phyloP scores from a whole-genome alignment of 129 eudicot species.

The Chrysanthemum seticuspe region DNA sequence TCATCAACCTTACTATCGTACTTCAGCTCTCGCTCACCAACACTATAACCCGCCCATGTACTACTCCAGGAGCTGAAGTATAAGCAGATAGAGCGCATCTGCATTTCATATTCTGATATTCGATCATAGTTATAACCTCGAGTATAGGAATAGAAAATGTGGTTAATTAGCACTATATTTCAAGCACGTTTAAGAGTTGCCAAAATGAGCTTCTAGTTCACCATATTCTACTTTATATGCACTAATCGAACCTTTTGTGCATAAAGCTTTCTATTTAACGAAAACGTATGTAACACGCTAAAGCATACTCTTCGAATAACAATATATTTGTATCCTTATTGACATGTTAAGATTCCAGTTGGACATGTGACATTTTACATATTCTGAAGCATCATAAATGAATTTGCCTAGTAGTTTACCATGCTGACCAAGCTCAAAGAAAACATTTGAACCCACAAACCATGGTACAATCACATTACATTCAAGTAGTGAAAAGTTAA shows the following conservation, averaged over 20 bases:
- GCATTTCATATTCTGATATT: not conserved
- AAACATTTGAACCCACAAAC: not conserved
- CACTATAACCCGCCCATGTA: not conserved
- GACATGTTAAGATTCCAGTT: not conserved
- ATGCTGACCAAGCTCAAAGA: not conserved
- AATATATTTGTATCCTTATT: not conserved
- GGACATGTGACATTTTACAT: slow-evolving; percentile 10
- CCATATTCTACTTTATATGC: not conserved
- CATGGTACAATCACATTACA: not conserved
- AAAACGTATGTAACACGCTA: not conserved
- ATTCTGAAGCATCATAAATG: not conserved
- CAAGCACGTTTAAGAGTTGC: not conserved
- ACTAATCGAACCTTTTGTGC: not conserved
- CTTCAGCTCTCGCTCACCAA: slow-evolving; percentile 26
- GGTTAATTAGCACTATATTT: not conserved
- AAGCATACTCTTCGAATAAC: not conserved
- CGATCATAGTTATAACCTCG: not conserved
- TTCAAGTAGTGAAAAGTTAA: too few relatives aligned
- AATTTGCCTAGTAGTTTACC: not conserved
- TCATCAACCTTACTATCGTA: slow-evolving; percentile 9
- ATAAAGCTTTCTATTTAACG: not conserved
- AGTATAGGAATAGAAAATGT: not conserved
- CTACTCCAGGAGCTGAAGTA: not conserved
- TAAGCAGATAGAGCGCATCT: slow-evolving; percentile 4
- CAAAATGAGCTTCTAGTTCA: not conserved